These are phyloP conservation scores for Amanita pallidorosea DNA, from an alignment of 768 basidiomycete species.

Conservation along the genomic window DNA sequence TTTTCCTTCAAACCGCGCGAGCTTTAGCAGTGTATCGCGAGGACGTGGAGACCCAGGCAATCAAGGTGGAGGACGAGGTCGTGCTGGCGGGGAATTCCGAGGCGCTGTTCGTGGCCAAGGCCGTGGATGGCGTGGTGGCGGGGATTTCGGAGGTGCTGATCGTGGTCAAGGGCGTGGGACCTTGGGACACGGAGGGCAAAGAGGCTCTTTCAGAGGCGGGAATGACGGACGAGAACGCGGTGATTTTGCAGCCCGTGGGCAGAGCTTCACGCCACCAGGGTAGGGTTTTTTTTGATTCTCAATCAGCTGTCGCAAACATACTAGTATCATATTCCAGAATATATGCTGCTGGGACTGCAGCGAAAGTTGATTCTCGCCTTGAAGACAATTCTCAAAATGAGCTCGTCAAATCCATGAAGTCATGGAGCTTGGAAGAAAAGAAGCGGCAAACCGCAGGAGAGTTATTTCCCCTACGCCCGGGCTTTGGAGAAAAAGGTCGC, in stretches of 20 bases:
- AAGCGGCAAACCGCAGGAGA: constrained; percentile 11
- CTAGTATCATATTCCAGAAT: constrained; percentile 24
- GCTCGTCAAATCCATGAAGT: constrained; percentile 26
- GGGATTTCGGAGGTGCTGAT: constrained; percentile 8
- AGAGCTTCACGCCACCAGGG: too few species aligned
- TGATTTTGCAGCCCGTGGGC: constrained; percentile 14
- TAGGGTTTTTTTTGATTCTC: background rate
- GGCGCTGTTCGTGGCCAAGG: constrained; percentile 21
- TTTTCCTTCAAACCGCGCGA: constrained; percentile 13
- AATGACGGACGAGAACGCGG: constrained; percentile 19
- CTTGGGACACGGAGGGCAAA: too few species aligned
- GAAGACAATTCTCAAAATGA: constrained; percentile 28
- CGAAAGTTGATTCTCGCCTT: constrained; percentile 32
- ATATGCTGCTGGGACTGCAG: constrained; percentile 25
- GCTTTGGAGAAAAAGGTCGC: constrained; percentile 41
- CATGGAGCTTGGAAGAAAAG: constrained; percentile 18
- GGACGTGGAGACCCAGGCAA: constrained; percentile 14
- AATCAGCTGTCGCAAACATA: constrained; percentile 9
- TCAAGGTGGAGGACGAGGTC: constrained; percentile 5
- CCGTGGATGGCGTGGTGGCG: constrained; percentile 16
- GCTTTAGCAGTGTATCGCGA: constrained; percentile 22
- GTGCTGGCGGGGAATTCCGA: constrained; percentile 8
- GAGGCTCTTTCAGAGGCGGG: constrained; percentile 9
- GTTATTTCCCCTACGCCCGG: constrained; percentile 46
- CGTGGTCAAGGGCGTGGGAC: constrained; percentile 9